Base-by-base conservation (phyloP, 805 yeast genomes). In the Lipomyces kockii region DNA sequence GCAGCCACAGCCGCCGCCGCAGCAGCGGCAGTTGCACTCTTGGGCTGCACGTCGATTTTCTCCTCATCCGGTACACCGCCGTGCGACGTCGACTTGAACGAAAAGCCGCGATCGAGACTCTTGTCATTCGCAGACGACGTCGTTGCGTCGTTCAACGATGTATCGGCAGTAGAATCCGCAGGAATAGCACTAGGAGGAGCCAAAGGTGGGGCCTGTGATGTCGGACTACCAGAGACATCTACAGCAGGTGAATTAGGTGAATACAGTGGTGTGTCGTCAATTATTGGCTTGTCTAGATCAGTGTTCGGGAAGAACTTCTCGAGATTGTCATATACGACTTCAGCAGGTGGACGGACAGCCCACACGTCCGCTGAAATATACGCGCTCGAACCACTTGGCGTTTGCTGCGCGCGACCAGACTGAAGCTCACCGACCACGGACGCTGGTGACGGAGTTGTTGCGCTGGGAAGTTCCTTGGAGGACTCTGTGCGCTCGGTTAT, bases 271-370 rank as follows among this genome's bases (percentile, higher is more conserved):
- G 61, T 60, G 1, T 89, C 87, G 71, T 90, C 97, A 29, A 94
- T 85, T 43, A 95, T 91, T 2, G 98, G 97, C 73, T 89, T 90
- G 76, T 95, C 99, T 68, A 95, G 83, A 78, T 94, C 94, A 0
- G 98, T 88, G 73, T 90, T 85, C 0, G 99, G 99, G 82, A 95
- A 95, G 76, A 90, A 95, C 74, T 86, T 86, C 72, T 95, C 99
- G 69, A 95, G 84, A 74, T 95, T 93, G 64, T 92, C 91, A 76
- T 93, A 95, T 37, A 95, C 89, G 54, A 91, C 96, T 75, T 94
- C 98, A 0, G 97, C 89, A 0, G 98, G 92, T 1, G 99, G 99
- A 76, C 99, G 86, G 17, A 95, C 89, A 7, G 89, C 87, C 91
- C 88, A 86, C 64, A 60, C 69, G 39, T 59, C 61, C 52, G 61